phyloP scores from a whole-genome alignment of 2,329 filamentous ascomycete species.

The Trichoderma asperellum region DNA sequence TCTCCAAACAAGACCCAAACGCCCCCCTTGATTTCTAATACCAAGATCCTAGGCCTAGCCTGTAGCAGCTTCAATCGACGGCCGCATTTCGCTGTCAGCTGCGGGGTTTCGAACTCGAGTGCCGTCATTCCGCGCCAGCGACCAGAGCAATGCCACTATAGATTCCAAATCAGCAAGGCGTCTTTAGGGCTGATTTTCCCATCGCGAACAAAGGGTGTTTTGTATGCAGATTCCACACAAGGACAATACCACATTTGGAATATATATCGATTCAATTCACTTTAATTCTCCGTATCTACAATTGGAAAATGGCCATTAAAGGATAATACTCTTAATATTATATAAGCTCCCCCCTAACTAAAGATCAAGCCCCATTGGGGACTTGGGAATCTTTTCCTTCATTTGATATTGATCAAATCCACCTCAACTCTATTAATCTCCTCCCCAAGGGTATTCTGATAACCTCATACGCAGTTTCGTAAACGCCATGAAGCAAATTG shows the following conservation, averaged over 20 bases:
- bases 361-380: not conserved
- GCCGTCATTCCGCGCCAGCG: constrained; percentile 4
- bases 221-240: not conserved
- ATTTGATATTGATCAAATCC: not conserved
- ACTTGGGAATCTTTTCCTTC: not conserved
- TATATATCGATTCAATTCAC: not conserved
- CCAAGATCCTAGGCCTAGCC: not conserved
- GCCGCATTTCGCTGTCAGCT: constrained; percentile 3
- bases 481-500: constrained; percentile 18
- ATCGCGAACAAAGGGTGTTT: not conserved
- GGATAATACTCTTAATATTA: not conserved
- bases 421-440: not conserved
- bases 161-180: constrained; percentile 22
- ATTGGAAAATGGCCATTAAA: not conserved
- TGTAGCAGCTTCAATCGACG: not conserved
- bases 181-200: not conserved
- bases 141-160: not conserved
- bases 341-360: not conserved
- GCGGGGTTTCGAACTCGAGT: constrained; percentile 3
- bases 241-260: not conserved
- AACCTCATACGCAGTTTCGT: not conserved
- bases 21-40: not conserved
- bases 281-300: not conserved
- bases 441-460: not conserved
- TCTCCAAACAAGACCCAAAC: not conserved